phyloP scores from a whole-genome alignment of 805 yeast genomes.

The Starmera pachycereana region DNA sequence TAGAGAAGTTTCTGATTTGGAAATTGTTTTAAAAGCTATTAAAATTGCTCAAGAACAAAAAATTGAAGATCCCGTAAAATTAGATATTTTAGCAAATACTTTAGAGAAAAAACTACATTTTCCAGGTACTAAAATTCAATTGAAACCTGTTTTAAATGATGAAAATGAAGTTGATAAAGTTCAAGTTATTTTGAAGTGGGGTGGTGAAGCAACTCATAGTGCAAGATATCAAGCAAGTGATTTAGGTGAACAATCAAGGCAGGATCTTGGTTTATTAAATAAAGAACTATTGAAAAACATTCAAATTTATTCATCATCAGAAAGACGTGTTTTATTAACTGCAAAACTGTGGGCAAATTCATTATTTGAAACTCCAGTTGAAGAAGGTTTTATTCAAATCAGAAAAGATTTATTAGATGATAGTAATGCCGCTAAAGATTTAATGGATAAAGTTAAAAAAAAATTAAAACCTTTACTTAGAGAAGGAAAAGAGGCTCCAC shows the following conservation, averaged over 20 bases:
- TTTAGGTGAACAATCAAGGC: slow-evolving; percentile 91
- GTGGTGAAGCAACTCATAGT: slow-evolving; percentile 98
- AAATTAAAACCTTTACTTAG: slow-evolving; percentile 87
- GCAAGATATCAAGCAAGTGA: slow-evolving; percentile 92
- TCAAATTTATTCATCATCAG: slow-evolving; percentile 82
- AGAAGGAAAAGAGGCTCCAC: slow-evolving; percentile 94
- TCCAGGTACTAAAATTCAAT: slow-evolving; percentile 94
- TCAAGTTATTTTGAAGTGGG: slow-evolving; percentile 95
- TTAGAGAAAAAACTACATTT: slow-evolving; percentile 79
- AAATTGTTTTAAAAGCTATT: slow-evolving; percentile 78
- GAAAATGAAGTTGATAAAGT: slow-evolving; percentile 82
- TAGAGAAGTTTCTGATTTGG: slow-evolving; percentile 77
- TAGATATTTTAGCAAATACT: slow-evolving; percentile 69
- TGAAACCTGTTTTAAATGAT: slow-evolving; percentile 72
- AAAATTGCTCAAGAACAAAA: slow-evolving; percentile 68
- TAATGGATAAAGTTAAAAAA: slow-evolving; percentile 97
- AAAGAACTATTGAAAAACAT: slow-evolving; percentile 78
- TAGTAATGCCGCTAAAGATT: slow-evolving; percentile 94
- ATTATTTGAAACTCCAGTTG: slow-evolving; percentile 47
- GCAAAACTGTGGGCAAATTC: slow-evolving; percentile 84
- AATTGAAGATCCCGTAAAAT: slow-evolving; percentile 72
- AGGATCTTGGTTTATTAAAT: slow-evolving; percentile 79
- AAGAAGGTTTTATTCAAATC: slow-evolving; percentile 70
- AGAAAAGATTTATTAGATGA: slow-evolving; percentile 91
- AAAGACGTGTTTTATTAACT: slow-evolving; percentile 86